Base-by-base conservation (phyloP, 2,329 filamentous ascomycete genomes). In the Microsporum ferrugineum region DNA sequence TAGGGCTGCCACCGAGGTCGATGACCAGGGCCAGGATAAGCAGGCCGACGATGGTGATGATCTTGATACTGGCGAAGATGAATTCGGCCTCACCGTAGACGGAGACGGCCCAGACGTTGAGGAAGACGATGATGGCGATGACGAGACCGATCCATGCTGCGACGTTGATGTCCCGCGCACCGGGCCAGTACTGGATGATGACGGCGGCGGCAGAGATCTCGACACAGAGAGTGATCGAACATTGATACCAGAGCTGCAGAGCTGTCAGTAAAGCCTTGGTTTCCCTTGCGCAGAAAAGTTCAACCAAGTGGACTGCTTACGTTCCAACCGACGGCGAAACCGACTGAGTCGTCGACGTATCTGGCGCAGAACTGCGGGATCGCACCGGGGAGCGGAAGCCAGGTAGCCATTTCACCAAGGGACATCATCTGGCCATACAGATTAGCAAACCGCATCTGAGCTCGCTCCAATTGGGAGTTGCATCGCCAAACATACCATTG, bases 201-300 rank as follows among this genome's bases (percentile, higher is more conserved):
- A 86, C 81, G 49, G 81, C 80, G 17, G 83, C 82, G 8, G 84
- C 84, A 0, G 82, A 81, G 62, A 87, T 84, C 69, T 87, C 84
- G 60, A 83, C 73, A 69, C 72, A 71, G 17, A 73, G 64, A 3
- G 68, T 73, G 38, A 75, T 71, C 2, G 72, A 62, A 57, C 59
- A 65, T 31, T 65, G 64, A 58, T 71, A 73, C 70, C 72, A 74
- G 57, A 70, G 71, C 67, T 69, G 61, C 17, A 23, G 17, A 23
- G 17, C 17, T 23, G 17, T 23, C 17, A 23, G 17, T 23, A 23
- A 23, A 23, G 17, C 17, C 17, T 23, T 23, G 17, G 17, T 23
- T 23, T 23, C 17, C 17, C 1, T 23, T 23, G 17, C 17, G 17
- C 17, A 23, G 17, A 23, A 23, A 23, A 23, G 17, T 56, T 43